Evolutionary conservation across 768 basidiomycete species (phyloP).

Genomic region (Ramaria sp.): DNA sequence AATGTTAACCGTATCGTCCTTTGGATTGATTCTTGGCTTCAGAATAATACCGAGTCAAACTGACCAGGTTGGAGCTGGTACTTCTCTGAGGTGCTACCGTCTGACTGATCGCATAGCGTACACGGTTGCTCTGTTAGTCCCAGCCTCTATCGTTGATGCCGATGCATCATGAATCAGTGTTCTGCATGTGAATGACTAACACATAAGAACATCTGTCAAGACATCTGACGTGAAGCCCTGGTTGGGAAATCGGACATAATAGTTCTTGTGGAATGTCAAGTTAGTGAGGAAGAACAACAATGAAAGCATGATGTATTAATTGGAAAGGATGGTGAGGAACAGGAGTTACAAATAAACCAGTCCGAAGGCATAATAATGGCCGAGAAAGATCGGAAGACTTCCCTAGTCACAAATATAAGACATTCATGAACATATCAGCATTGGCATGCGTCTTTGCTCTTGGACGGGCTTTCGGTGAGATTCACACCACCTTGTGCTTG

Average conservation of each 20-base stretch:
- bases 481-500: conserved; percentile 53
- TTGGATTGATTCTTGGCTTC: conserved; percentile 74
- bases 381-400: not conserved
- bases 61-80: not conserved
- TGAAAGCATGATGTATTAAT: conserved; percentile 6
- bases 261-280: no score
- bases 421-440: conserved; percentile 36
- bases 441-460: conserved; percentile 70
- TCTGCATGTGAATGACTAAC: no score
- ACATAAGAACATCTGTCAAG: no score
- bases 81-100: not conserved
- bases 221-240: no score
- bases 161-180: no score
- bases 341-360: conserved; percentile 1
- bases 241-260: no score
- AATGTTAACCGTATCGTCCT: conserved; percentile 82
- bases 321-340: not conserved
- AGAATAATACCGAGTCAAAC: conserved; percentile 16
- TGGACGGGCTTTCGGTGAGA: conserved; percentile 53
- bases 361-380: conserved; percentile 3
- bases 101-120: no score
- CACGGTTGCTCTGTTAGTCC: no score
- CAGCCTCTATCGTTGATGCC: no score
- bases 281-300: not conserved
- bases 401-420: not conserved